phyloP scores from a whole-genome alignment of 2,329 filamentous ascomycete genomes.

The Berkeleyomyces basicola region DNA sequence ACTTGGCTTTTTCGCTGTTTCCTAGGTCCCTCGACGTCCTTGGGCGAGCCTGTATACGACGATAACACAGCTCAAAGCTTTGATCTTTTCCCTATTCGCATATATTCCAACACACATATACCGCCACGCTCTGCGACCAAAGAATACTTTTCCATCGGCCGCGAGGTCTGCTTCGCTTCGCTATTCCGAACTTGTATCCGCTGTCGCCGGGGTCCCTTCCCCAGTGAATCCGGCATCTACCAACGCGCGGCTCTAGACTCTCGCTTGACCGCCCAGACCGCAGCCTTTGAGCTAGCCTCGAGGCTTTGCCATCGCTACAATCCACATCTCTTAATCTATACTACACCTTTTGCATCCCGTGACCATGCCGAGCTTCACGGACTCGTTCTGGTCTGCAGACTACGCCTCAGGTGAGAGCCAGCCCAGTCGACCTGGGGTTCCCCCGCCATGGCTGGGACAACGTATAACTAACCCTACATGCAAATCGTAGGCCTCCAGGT shows the following conservation, averaged over 20 bases:
- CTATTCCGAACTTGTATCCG: background rate
- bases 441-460: background rate
- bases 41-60: background rate
- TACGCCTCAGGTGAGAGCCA: slow-evolving; percentile 66
- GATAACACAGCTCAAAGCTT: slow-evolving; percentile 1
- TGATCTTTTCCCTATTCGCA: background rate
- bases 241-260: background rate
- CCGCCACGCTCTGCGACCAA: background rate
- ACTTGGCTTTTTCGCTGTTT: background rate
- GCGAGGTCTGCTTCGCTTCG: background rate
- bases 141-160: background rate
- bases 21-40: background rate
- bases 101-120: background rate
- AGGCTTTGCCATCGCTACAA: background rate
- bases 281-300: background rate
- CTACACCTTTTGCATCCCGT: background rate
- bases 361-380: slow-evolving; percentile 74
- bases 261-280: background rate
- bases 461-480: background rate
- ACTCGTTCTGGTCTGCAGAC: slow-evolving; percentile 96
- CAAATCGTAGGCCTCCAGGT: slow-evolving; percentile 57
- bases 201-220: background rate
- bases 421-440: background rate
- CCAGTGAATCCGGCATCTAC: background rate
- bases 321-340: background rate